Conservation (phyloP, 177 flowering plant genomes). For the Tripterygium wilfordii region DNA sequence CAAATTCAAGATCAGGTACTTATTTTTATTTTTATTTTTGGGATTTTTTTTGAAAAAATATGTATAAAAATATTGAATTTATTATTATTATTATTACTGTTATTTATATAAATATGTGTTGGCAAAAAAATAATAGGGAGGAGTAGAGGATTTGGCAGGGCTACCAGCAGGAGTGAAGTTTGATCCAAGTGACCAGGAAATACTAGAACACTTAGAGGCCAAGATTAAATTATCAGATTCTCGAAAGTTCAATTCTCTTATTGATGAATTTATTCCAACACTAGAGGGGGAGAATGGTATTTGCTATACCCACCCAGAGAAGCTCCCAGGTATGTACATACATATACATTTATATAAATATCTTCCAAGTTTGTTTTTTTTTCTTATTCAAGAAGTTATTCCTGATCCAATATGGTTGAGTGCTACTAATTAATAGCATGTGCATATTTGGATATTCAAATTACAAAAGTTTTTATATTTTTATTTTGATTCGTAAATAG, state of each 20-base stretch:
- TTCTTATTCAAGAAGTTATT: too few species aligned
- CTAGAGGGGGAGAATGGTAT: constrained; percentile 86
- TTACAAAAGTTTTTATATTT: too few species aligned
- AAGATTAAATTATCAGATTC: constrained; percentile 50
- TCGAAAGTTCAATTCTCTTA: constrained; percentile 62
- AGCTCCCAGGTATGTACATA: constrained; percentile 91
- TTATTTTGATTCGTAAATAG: too few species aligned
- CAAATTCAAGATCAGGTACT: constrained; percentile 53
- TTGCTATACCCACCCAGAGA: constrained; percentile 93
- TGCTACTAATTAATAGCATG: too few species aligned
- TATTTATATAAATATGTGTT: too few species aligned
- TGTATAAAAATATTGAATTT: background rate
- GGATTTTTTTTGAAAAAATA: too few species aligned
- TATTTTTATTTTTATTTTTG: too few species aligned
- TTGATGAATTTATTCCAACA: constrained; percentile 84
- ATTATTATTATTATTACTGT: background rate
- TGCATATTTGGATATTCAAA: too few species aligned
- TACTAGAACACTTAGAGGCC: constrained; percentile 81
- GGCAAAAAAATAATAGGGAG: constrained; percentile 5
- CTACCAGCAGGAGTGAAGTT: constrained; percentile 95
- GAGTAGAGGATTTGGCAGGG: constrained; percentile 70
- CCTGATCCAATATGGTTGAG: too few species aligned
- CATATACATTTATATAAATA: too few species aligned
- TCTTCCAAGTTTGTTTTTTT: too few species aligned
- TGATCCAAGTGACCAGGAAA: constrained; percentile 84